Evolutionary conservation across 306 rosid genomes (phyloP).

Genomic region (Cicer yamashitae): DNA sequence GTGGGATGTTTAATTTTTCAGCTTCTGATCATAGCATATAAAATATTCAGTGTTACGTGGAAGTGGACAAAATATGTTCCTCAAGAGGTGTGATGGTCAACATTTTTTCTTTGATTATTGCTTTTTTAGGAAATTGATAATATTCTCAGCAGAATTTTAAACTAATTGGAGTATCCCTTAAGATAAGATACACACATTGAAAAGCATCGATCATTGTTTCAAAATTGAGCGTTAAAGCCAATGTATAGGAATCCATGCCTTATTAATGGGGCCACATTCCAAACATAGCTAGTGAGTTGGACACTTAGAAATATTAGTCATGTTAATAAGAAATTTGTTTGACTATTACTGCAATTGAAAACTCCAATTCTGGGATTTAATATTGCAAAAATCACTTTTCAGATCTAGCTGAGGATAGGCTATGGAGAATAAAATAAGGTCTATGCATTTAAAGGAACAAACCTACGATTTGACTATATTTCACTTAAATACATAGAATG

Average conservation of each 20-base stretch:
- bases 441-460: conserved; percentile 1
- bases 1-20: not conserved
- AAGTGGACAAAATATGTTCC: conserved; percentile 29
- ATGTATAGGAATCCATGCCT: conserved; percentile 30
- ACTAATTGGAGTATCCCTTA: conserved; percentile 39
- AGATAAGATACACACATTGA: conserved; percentile 18
- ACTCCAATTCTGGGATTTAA: too few relatives aligned
- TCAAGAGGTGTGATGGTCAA: conserved; percentile 43
- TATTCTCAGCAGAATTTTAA: conserved; percentile 42
- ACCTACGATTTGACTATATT: conserved; percentile 6
- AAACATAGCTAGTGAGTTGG: conserved; percentile 37
- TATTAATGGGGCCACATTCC: conserved; percentile 44
- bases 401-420: not conserved
- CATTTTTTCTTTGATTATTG: conserved; percentile 31
- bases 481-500: not conserved
- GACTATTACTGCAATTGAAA: not conserved
- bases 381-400: not conserved
- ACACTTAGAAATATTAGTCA: not conserved
- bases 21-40: conserved; percentile 4
- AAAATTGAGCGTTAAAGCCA: conserved; percentile 13
- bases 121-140: conserved; percentile 43
- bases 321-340: not conserved
- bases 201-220: conserved; percentile 18
- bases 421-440: conserved; percentile 2
- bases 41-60: conserved; percentile 37